A percentile compares a stretch with the other conserved stretches of the same genome.
phyloP scores from a whole-genome alignment of 441 rosid species.

The Syzygium syzygioides region DNA sequence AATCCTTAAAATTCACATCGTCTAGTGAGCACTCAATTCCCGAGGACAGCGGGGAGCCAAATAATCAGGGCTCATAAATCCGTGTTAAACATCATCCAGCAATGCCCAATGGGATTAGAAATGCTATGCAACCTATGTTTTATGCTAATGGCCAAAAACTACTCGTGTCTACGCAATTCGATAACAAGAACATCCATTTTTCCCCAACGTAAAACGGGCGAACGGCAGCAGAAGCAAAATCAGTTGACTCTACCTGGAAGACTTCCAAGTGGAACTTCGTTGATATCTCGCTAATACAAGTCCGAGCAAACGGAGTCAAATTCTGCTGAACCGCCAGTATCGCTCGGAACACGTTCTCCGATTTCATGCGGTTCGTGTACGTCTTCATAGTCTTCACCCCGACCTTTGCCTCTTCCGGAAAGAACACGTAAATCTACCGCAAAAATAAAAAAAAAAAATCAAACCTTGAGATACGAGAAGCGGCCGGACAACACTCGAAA shows the following conservation, averaged over 20 bases:
- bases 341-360: slow-evolving; percentile 78
- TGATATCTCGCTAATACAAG: slow-evolving; percentile 66
- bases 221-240: neutral
- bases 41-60: neutral
- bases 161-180: neutral
- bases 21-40: neutral
- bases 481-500: neutral
- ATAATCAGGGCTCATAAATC: neutral
- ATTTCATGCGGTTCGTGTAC: slow-evolving; percentile 78
- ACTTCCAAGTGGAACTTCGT: slow-evolving; percentile 82
- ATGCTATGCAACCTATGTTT: neutral
- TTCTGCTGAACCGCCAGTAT: slow-evolving; percentile 77
- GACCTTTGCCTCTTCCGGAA: slow-evolving; percentile 83
- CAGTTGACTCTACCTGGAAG: slow-evolving; percentile 58
- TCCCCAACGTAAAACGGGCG: neutral
- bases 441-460: neutral
- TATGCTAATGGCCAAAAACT: neutral
- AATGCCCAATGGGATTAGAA: neutral
- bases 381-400: slow-evolving; percentile 97
- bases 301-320: slow-evolving; percentile 89
- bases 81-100: neutral
- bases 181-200: neutral
- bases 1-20: neutral
- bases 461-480: neutral
- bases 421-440: slow-evolving; percentile 78